These are phyloP conservation scores for Lipomyces sp. DNA, from an alignment of 805 yeast genomes.

Conservation along the genomic window DNA sequence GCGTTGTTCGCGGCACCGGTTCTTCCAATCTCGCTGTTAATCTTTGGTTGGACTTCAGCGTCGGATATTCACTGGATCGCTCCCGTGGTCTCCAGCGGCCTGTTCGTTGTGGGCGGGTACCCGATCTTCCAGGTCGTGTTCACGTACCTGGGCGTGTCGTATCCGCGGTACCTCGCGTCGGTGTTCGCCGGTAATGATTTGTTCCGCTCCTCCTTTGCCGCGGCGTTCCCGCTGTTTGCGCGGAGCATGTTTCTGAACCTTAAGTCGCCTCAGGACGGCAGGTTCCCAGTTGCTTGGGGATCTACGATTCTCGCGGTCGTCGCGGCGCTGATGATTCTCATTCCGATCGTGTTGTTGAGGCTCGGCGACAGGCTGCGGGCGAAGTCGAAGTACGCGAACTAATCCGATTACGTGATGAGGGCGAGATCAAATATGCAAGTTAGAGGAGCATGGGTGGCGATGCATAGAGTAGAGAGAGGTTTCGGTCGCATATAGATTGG, in stretches of 20 bases:
- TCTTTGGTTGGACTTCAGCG: constrained; percentile 52
- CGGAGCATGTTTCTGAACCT: constrained; percentile 3
- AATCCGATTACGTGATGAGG: too few relatives aligned
- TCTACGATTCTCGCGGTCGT: constrained; percentile 49
- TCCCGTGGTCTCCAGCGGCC: constrained; percentile 45
- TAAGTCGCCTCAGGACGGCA: not conserved
- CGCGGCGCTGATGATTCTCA: constrained; percentile 39
- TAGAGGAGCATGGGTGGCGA: too few relatives aligned
- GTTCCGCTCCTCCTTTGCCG: constrained; percentile 19
- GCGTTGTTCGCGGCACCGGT: constrained; percentile 23
- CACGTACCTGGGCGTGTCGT: constrained; percentile 48
- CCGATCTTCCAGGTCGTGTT: constrained; percentile 51
- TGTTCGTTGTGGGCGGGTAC: constrained; percentile 45
- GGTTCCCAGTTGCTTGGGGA: constrained; percentile 61
- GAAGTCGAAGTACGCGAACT: constrained; percentile 4
- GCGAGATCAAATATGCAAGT: too few relatives aligned
- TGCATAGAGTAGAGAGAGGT: too few relatives aligned
- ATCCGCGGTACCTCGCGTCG: too few relatives aligned
- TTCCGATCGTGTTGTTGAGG: not conserved
- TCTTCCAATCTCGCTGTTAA: constrained; percentile 46
- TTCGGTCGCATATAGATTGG: too few relatives aligned
- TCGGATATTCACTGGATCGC: constrained; percentile 48
- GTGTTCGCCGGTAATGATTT: constrained; percentile 57
- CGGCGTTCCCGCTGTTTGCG: constrained; percentile 8
- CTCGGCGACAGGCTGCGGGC: not conserved